Evolutionary conservation across 2,329 filamentous ascomycete species (phyloP).

Genomic region (Piedraia hortae): DNA sequence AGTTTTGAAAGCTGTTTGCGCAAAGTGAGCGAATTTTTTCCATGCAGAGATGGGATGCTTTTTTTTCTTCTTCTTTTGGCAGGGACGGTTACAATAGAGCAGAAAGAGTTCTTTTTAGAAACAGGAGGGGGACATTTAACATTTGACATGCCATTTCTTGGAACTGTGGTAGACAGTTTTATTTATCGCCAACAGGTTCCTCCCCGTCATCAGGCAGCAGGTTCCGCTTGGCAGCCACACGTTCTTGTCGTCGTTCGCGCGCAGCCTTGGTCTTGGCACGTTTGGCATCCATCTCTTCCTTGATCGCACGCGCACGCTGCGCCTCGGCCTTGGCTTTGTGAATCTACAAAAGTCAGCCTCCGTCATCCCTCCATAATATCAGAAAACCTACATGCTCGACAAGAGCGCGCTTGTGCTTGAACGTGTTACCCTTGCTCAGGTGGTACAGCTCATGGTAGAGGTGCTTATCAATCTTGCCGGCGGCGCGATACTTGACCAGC

Average conservation of each 20-base stretch:
- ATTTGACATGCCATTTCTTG: not conserved
- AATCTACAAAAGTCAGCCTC: constrained; percentile 32
- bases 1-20: too few species aligned
- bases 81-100: not conserved
- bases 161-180: constrained; percentile 1
- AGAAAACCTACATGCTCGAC: constrained; percentile 84
- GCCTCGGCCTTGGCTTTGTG: constrained; percentile 99
- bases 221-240: constrained; percentile 69
- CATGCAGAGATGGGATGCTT: too few species aligned
- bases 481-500: constrained; percentile 97
- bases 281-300: constrained; percentile 99
- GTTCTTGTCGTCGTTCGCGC: constrained; percentile 91
- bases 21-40: too few species aligned
- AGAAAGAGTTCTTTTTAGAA: constrained; percentile 1
- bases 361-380: constrained; percentile 3
- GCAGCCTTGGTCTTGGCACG: constrained; percentile 99
- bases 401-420: constrained; percentile 99
- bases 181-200: constrained; percentile 3
- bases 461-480: constrained; percentile 99
- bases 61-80: too few species aligned
- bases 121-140: not conserved
- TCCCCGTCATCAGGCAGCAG: constrained; percentile 49
- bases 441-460: constrained; percentile 99
- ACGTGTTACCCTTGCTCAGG: constrained; percentile 99
- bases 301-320: constrained; percentile 76